Evolutionary conservation across 2,329 filamentous ascomycete species (phyloP).

Genomic region (Colletotrichum horii): DNA sequence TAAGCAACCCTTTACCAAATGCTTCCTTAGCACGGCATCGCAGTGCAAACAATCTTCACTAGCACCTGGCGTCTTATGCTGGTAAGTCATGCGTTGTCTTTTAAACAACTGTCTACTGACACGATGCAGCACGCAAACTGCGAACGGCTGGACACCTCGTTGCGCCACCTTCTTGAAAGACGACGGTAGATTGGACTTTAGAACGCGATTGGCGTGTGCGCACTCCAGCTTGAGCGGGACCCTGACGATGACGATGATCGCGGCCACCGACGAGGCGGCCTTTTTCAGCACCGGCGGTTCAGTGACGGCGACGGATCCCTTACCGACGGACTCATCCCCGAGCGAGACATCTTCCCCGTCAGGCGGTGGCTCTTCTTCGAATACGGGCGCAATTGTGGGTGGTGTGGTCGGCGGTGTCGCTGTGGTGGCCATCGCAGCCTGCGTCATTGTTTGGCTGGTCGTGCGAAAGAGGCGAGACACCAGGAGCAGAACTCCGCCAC

Average conservation of each 20-base stretch:
- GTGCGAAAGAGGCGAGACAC: neutral
- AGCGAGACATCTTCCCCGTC: neutral
- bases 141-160: neutral
- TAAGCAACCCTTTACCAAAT: neutral
- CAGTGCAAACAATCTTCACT: neutral
- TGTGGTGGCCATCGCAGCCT: neutral
- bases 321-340: neutral
- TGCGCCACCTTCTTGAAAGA: neutral
- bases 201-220: neutral
- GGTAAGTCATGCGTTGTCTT: accelerated
- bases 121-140: neutral
- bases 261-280: neutral
- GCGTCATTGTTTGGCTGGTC: neutral
- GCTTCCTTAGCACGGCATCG: neutral
- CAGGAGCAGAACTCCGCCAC: neutral
- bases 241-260: neutral
- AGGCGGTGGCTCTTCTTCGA: neutral
- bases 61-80: neutral
- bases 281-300: neutral
- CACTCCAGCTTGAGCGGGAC: neutral
- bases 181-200: neutral
- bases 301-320: neutral
- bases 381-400: neutral
- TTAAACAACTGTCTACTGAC: neutral
- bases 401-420: neutral